These are phyloP conservation scores for Epichloe gansuensis DNA, from an alignment of 2,329 filamentous ascomycete genomes.

Conservation along the genomic window DNA sequence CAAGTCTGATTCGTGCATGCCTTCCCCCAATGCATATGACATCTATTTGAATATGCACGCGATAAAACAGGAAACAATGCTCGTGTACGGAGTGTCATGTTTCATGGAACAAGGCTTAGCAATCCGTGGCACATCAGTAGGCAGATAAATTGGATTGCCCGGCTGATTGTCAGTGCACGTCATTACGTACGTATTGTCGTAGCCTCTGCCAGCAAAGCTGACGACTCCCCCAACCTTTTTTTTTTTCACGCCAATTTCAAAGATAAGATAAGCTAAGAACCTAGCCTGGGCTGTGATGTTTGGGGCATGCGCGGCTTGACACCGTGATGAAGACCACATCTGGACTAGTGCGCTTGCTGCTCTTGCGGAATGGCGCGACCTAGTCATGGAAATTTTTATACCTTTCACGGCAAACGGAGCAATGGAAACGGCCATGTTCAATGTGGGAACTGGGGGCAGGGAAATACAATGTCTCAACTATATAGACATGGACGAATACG, in stretches of 20 bases:
- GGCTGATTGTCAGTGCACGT: not conserved
- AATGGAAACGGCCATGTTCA: too few relatives aligned
- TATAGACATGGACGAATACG: slow-evolving; percentile 44
- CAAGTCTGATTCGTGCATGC: too few relatives aligned
- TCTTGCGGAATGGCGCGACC: not conserved
- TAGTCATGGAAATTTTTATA: too few relatives aligned
- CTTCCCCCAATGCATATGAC: too few relatives aligned
- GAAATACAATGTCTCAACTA: not conserved
- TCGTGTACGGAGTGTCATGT: not conserved
- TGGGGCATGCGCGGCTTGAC: not conserved
- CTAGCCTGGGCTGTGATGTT: too few relatives aligned
- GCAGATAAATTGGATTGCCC: not conserved
- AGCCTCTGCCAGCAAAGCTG: slow-evolving; percentile 3
- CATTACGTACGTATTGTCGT: not conserved
- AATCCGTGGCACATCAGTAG: not conserved
- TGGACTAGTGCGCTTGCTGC: slow-evolving; percentile 1
- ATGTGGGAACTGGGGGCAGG: too few relatives aligned
- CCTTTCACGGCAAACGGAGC: not conserved
- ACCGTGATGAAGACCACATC: not conserved
- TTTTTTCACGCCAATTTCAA: not conserved
- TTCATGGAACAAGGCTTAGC: too few relatives aligned
- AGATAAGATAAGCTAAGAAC: not conserved
- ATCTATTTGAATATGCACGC: not conserved
- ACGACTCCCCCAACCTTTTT: not conserved
- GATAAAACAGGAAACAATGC: not conserved